A percentile compares a stretch with the other conserved stretches of the same genome.
These are phyloP conservation scores for Candida silvicultrix DNA, from an alignment of 805 yeast species.

Conservation along the genomic window DNA sequence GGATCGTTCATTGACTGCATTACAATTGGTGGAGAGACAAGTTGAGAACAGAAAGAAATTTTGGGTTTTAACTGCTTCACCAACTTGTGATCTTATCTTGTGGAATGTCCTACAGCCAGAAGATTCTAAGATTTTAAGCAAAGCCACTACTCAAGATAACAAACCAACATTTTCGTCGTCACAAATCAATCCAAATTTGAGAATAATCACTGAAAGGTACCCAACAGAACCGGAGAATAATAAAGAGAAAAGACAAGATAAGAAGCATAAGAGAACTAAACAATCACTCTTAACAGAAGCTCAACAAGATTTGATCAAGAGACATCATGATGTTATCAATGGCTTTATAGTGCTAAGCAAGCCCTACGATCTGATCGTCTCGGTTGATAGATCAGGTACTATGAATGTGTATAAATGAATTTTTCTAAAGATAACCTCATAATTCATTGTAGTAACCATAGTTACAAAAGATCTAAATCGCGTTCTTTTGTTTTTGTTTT, in stretches of 20 bases:
- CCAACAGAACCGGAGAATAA: conserved; percentile 8
- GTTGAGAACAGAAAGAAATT: conserved; percentile 7
- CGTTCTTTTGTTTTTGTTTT: not conserved
- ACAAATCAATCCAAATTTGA: conserved; percentile 32
- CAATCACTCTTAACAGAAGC: conserved; percentile 31
- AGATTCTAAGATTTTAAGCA: conserved; percentile 25
- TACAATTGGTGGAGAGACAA: not conserved
- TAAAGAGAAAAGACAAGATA: not conserved
- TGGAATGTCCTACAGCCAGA: conserved; percentile 32
- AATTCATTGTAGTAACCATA: too few species aligned
- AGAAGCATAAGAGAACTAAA: conserved; percentile 21
- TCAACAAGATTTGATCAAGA: conserved; percentile 36
- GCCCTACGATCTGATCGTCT: conserved; percentile 56
- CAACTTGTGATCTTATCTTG: conserved; percentile 18
- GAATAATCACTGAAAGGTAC: conserved; percentile 34
- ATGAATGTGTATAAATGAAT: conserved; percentile 49
- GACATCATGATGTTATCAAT: conserved; percentile 46
- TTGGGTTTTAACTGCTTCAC: conserved; percentile 5
- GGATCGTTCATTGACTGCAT: not conserved
- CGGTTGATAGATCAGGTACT: conserved; percentile 63
- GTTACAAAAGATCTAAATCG: not conserved
- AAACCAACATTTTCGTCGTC: conserved; percentile 13
- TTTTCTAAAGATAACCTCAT: too few species aligned
- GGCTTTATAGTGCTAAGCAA: conserved; percentile 38
- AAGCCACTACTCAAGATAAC: conserved; percentile 17